phyloP scores from a whole-genome alignment of 2,329 filamentous ascomycete species.

The Cladosporium sp. region DNA sequence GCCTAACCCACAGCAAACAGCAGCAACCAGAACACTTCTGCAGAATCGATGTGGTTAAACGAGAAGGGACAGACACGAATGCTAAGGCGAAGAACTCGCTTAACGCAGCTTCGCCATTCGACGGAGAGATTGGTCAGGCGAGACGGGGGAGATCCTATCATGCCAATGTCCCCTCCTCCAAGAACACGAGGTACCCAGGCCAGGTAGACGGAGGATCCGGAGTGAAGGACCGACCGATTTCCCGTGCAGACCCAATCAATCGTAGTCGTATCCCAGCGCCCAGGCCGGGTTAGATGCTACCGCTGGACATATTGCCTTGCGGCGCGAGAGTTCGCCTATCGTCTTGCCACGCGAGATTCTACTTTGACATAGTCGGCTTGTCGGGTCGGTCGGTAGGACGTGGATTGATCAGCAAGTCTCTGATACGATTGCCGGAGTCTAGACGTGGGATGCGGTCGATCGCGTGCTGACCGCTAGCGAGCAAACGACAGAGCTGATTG shows the following conservation, averaged over 20 bases:
- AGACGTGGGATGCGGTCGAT: neutral
- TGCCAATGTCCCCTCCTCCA: neutral
- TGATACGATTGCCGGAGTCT: neutral
- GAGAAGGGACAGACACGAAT: neutral
- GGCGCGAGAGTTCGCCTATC: no score
- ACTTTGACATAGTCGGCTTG: no score
- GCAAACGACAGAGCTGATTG: neutral
- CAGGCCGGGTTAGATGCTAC: no score
- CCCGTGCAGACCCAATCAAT: neutral
- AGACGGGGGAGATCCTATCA: neutral
- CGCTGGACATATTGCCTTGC: no score
- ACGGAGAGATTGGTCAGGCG: neutral
- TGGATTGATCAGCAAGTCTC: neutral
- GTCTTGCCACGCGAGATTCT: no score
- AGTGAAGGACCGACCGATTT: neutral
- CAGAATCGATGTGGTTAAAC: no score
- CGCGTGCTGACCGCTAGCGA: neutral
- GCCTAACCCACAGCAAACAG: no score
- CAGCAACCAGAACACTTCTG: no score
- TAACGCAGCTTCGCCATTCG: neutral
- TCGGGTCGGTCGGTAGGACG: no score
- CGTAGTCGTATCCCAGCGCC: no score
- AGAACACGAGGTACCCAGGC: neutral
- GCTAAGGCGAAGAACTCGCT: neutral
- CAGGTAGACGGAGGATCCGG: neutral